Base-by-base conservation (phyloP, 1,284 basidiomycete genomes). In the Pisolithus thermaeus region DNA sequence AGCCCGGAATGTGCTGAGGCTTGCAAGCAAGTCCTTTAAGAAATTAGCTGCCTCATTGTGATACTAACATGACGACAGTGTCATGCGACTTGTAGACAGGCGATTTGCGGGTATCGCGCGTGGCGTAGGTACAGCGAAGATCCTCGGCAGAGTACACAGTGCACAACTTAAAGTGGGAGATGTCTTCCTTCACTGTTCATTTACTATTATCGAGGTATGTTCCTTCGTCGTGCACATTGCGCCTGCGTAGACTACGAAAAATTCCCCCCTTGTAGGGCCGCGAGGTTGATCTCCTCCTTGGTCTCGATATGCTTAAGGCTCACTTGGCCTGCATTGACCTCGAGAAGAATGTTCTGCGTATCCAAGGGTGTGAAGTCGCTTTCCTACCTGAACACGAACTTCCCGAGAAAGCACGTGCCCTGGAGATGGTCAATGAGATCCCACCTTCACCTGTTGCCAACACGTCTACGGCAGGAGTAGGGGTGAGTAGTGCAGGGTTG, bases 231-330 rank as follows among this genome's bases (percentile, higher is more conserved):
- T 12, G 14, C 28, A n/a, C 38, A n/a, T 45, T 4, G 14, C 25
- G 38, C 46, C 8, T 22, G 36, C 9, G 16, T 22, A 16, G 4
- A 30, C 20, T 3, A 14, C 16, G 20, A 27, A 23, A 38, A 38
- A 38, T n/a, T n/a, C 18, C 7, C 18, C 30, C 12, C 11, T 36
- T 7, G 2, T 58, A 91, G 87, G 94, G 94, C 23, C 81, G 85
- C 32, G 84, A 89, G 51, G 93, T 98, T 39, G 96, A 99, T 61
- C 81, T 99, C 20, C 76, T 99, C 2, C 90, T 99, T 49, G 97
- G 96, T 4, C 78, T 99, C 18, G 96, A 99, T 75, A 99, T 99
- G 97, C 82, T 99, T 51, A 98, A 96, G 70, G 88, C 94, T 1
- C 92, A 97, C 65, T 94, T 97, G 67, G 95, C 94, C 8, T 89